Base-by-base conservation (phyloP, 176 grass and related monocot species). In the Aegilops umbellulata region DNA sequence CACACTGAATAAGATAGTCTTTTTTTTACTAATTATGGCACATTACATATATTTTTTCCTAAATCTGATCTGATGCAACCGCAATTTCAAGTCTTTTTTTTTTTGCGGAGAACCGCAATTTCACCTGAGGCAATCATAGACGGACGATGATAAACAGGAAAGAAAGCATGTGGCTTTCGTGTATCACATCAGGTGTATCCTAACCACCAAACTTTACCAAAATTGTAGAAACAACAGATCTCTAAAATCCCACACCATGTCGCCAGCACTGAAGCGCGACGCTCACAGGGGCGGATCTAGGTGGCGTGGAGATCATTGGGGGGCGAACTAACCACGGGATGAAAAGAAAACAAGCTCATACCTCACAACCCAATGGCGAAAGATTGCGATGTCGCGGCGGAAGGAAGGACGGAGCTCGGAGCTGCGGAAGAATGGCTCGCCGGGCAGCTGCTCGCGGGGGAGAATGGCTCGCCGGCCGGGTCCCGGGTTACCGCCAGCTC, bases 221-320 rank as follows among this genome's bases (percentile, higher is more conserved):
- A 84, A 72, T 38, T 79, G 74, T 70, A 6, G 26, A 79, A 6
- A 1, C 38, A 38, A 27, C 67, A 84, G 87, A 84, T 89, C 82
- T 41, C 82, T 57, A 67, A 8, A 81, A 67, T 81, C 27, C 4
- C 39, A 42, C 16, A 5, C 5, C 38, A 12, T 30, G 16, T 16
- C 27, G 38, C 27, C 76, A 55, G 9, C 8, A 32, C 29, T 23
- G 7, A 24, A 24, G 57, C 63, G 46, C 3, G 39, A 49, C 19
- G 53, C 72, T 75, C 42, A 3, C 23, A 5, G 24, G 41, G 23
- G 14, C 24, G 44, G 72, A 75, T 75, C 72, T 75, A n/a, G n/a
- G n/a, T 49, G 44, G 53, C 53, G 53, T 58, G 7, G 7, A 9
- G 53, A 58, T 19, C 41, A 26, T 23, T 17, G 71, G 39, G 41